A percentile compares a stretch with the other conserved stretches of the same genome.
Evolutionary conservation across 2,329 filamentous ascomycete genomes (phyloP).

Genomic region (Claviceps monticola): DNA sequence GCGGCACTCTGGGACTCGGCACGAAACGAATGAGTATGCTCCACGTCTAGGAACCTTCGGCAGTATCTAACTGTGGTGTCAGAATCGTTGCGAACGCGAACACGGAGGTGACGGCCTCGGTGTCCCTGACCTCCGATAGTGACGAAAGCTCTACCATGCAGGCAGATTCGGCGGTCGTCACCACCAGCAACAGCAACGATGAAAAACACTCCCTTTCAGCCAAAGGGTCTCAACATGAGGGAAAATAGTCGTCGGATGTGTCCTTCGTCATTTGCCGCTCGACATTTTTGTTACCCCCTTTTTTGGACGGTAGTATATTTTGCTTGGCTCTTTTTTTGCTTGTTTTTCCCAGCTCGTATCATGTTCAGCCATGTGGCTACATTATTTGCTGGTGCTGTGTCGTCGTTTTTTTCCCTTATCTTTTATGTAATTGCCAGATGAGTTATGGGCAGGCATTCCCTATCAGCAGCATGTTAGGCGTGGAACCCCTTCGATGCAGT

Average conservation of each 20-base stretch:
- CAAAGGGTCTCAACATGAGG: constrained; percentile 27
- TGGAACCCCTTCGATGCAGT: constrained; percentile 9
- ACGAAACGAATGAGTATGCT: constrained; percentile 24
- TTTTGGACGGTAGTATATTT: constrained; percentile 7
- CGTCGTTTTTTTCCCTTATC: constrained; percentile 6
- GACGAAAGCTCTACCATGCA: constrained; percentile 43
- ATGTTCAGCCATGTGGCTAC: constrained; percentile 8
- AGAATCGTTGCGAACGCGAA: constrained; percentile 27
- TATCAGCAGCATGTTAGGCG: constrained; percentile 22
- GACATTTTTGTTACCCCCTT: not conserved
- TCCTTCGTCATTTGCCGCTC: not conserved
- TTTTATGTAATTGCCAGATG: constrained; percentile 6
- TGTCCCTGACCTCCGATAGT: constrained; percentile 31
- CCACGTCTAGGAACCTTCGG: constrained; percentile 12
- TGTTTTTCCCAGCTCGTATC: constrained; percentile 5
- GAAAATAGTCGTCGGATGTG: constrained; percentile 9
- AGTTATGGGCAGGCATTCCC: constrained; percentile 13
- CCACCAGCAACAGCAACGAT: constrained; percentile 21
- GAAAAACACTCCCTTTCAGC: constrained; percentile 34
- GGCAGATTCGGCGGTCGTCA: constrained; percentile 31
- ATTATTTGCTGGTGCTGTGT: constrained; percentile 4
- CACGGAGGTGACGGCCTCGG: constrained; percentile 24
- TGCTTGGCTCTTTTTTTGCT: constrained; percentile 6
- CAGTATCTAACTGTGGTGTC: constrained; percentile 19
- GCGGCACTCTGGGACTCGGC: constrained; percentile 18